Percentiles rank a stretch among this genome's conserved stretches.
These are phyloP conservation scores for Arachis stenosperma DNA, from an alignment of 306 rosid species.

Conservation along the genomic window DNA sequence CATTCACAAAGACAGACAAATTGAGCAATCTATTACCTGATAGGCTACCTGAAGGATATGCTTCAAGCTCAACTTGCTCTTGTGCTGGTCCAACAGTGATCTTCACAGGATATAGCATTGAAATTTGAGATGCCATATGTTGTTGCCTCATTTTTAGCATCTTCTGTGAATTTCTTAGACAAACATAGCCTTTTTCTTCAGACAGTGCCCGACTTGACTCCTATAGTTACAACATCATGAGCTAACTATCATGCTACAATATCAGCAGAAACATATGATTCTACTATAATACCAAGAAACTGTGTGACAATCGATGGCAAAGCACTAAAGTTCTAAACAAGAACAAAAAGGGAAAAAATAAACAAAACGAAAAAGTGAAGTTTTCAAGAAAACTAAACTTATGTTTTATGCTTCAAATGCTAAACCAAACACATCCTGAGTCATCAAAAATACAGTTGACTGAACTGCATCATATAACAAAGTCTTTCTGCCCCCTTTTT, in stretches of 20 bases:
- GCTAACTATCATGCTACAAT: constrained; percentile 37
- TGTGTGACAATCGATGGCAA: neutral
- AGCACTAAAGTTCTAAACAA: neutral
- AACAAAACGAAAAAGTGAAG: neutral
- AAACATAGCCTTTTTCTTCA: constrained; percentile 73
- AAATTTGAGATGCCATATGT: constrained; percentile 78
- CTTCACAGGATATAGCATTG: constrained; percentile 86
- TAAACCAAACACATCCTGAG: neutral
- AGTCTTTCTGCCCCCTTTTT: neutral
- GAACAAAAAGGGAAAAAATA: constrained; percentile 17
- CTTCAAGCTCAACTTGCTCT: constrained; percentile 88
- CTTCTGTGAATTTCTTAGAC: constrained; percentile 62
- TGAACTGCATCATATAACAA: neutral
- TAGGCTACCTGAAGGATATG: constrained; percentile 71
- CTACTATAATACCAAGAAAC: neutral
- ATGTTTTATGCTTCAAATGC: too few species aligned
- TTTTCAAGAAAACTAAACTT: too few species aligned
- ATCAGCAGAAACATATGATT: constrained; percentile 29
- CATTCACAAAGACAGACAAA: constrained; percentile 1
- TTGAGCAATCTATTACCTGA: constrained; percentile 55
- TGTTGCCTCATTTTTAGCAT: constrained; percentile 80
- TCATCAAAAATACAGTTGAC: neutral
- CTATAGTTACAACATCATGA: constrained; percentile 51
- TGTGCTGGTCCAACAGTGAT: constrained; percentile 72
- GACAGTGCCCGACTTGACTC: constrained; percentile 59